phyloP scores from a whole-genome alignment of 495 filamentous ascomycete genomes.

The Penicillium soppii region DNA sequence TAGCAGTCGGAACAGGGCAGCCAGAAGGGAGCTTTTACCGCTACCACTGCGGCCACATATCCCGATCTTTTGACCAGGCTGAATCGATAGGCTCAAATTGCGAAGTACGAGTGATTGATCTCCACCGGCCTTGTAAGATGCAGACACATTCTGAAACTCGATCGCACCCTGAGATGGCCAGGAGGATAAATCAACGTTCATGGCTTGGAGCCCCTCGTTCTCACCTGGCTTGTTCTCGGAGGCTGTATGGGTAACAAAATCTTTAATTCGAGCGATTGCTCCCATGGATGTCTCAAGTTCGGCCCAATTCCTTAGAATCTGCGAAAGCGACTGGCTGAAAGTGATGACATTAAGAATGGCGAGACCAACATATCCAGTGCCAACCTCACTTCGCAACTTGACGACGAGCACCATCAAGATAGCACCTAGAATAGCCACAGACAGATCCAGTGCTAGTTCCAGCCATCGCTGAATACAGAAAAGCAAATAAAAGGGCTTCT shows the following conservation, averaged over 20 bases:
- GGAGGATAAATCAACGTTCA: background rate
- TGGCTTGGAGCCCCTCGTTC: background rate
- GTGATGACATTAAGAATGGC: conserved; percentile 57
- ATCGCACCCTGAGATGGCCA: conserved; percentile 33
- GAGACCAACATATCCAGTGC: conserved; percentile 46
- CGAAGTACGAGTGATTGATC: conserved; percentile 17
- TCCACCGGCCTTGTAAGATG: conserved; percentile 18
- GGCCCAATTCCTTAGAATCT: conserved; percentile 47
- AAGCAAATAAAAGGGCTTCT: conserved; percentile 44
- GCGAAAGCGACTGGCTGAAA: conserved; percentile 46
- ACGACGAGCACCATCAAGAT: conserved; percentile 33
- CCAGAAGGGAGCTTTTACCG: conserved; percentile 41
- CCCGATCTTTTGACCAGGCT: conserved; percentile 26
- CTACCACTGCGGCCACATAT: conserved; percentile 28
- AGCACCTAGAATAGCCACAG: conserved; percentile 54
- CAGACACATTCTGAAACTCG: conserved; percentile 18
- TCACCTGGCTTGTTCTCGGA: conserved; percentile 17
- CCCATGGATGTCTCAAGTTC: conserved; percentile 53
- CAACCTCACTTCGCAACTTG: background rate
- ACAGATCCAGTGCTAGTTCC: conserved; percentile 37
- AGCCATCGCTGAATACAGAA: conserved; percentile 46
- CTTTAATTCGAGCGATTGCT: conserved; percentile 43
- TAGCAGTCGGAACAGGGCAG: conserved; percentile 27
- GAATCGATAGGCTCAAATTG: conserved; percentile 20
- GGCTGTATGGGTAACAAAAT: conserved; percentile 33